Conservation (phyloP, 139 green algal genomes). For the Nannochloris sp. region DNA sequence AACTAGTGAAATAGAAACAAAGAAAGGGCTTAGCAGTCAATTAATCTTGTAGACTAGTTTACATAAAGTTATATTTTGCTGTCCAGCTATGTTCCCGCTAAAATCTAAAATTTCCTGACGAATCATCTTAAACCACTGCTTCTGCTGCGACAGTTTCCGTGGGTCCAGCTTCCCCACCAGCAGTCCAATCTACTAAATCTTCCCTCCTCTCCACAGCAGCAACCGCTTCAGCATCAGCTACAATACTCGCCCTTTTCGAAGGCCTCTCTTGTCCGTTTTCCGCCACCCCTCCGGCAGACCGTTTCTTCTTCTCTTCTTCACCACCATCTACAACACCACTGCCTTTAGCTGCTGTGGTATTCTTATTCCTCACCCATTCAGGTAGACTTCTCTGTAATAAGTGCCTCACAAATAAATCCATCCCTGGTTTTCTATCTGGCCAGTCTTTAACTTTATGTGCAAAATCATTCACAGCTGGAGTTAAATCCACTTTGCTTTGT, state of each 20-base stretch:
- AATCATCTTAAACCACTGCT: background rate
- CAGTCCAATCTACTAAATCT: conserved; percentile 3
- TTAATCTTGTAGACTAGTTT: too few relatives aligned
- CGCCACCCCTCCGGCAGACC: background rate
- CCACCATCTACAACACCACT: background rate
- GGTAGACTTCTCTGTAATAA: conserved; percentile 18
- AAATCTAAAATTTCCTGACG: background rate
- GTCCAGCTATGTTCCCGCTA: background rate
- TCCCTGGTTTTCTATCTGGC: conserved; percentile 31
- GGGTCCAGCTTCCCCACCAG: background rate
- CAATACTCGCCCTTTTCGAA: background rate
- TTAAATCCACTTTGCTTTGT: conserved; percentile 53
- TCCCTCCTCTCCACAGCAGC: background rate
- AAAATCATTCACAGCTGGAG: conserved; percentile 65
- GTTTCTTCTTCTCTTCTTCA: conserved; percentile 2
- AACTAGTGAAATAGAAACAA: too few relatives aligned
- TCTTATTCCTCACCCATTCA: background rate
- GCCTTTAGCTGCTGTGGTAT: background rate
- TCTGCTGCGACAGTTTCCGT: too few relatives aligned
- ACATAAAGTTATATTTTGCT: too few relatives aligned
- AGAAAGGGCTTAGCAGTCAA: too few relatives aligned
- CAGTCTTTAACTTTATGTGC: conserved; percentile 29
- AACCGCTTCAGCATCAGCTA: background rate
- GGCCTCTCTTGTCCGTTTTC: background rate
- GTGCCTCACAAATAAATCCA: conserved; percentile 62